phyloP scores from a whole-genome alignment of 441 rosid genomes.

The Francoa sonchifolia region DNA sequence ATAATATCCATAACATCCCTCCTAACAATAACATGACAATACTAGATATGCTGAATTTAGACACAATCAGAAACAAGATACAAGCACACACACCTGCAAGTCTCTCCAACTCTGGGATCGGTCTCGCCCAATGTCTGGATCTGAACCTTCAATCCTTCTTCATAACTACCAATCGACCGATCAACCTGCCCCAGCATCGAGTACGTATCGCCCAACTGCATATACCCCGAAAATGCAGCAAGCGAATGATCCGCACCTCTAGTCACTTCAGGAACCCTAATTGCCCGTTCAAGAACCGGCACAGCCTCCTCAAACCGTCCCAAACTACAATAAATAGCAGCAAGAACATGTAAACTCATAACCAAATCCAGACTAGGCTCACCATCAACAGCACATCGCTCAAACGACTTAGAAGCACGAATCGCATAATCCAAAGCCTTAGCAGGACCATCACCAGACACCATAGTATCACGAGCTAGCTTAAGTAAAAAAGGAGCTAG shows the following conservation, averaged over 20 bases:
- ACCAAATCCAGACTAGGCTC: constrained; percentile 81
- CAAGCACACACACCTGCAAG: constrained; percentile 60
- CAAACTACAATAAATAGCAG: constrained; percentile 83
- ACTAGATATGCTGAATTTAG: too few species aligned
- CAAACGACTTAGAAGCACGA: constrained; percentile 84
- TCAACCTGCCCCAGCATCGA: constrained; percentile 92
- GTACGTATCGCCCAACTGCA: constrained; percentile 92
- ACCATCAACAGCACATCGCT: constrained; percentile 55
- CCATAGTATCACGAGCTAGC: constrained; percentile 82
- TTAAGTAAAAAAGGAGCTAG: constrained; percentile 92
- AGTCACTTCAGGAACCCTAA: constrained; percentile 50
- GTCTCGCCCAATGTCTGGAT: constrained; percentile 82
- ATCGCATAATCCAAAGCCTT: constrained; percentile 83
- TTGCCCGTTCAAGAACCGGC: constrained; percentile 71
- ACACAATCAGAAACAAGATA: neutral
- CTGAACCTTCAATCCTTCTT: constrained; percentile 88
- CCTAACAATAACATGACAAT: neutral
- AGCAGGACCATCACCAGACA: constrained; percentile 80
- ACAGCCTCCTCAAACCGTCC: constrained; percentile 90
- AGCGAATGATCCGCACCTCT: constrained; percentile 89
- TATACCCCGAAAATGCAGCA: constrained; percentile 82
- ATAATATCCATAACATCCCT: too few species aligned
- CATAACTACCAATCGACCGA: constrained; percentile 69
- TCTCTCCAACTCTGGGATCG: constrained; percentile 95
- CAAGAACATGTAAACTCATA: constrained; percentile 93